A percentile compares a stretch with the other conserved stretches of the same genome.
These are phyloP conservation scores for Plasmodium ovale DNA, from an alignment of 169 alveolate species.

Conservation along the genomic window DNA sequence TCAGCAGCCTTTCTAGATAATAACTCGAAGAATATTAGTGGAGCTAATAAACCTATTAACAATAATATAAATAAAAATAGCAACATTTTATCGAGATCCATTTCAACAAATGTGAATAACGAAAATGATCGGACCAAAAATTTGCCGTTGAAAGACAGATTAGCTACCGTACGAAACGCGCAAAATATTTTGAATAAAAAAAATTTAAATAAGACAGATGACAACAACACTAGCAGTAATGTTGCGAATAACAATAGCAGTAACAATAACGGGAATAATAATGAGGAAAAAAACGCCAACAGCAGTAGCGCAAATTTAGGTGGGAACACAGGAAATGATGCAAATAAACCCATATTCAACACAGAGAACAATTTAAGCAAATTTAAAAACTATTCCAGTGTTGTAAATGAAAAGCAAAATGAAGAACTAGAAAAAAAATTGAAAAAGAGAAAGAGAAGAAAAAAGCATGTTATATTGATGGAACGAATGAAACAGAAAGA, in stretches of 20 bases:
- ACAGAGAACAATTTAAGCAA: slow-evolving; percentile 25
- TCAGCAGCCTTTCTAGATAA: slow-evolving; percentile 74
- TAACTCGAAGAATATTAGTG: slow-evolving; percentile 19
- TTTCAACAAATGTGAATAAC: slow-evolving; percentile 56
- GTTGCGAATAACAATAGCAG: too few species aligned
- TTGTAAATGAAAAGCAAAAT: slow-evolving; percentile 71
- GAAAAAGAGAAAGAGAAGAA: slow-evolving; percentile 62
- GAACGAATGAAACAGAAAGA: slow-evolving; percentile 41
- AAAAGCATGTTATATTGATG: slow-evolving; percentile 68
- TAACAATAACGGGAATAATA: slow-evolving; percentile 6
- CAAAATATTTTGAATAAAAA: slow-evolving; percentile 64
- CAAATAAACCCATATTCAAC: slow-evolving; percentile 6
- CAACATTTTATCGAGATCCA: slow-evolving; percentile 20
- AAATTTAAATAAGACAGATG: slow-evolving; percentile 68
- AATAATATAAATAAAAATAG: slow-evolving; percentile 43
- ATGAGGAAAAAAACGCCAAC: slow-evolving; percentile 14
- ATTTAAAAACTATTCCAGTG: slow-evolving; percentile 73
- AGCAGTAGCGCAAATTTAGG: slow-evolving; percentile 6
- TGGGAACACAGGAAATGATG: slow-evolving; percentile 19
- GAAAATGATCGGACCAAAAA: slow-evolving; percentile 73
- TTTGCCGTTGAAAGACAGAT: slow-evolving; percentile 66
- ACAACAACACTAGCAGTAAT: neutral
- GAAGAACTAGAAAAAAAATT: slow-evolving; percentile 68
- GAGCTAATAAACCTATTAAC: slow-evolving; percentile 49
- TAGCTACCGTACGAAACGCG: slow-evolving; percentile 71